These are phyloP conservation scores for Mollisiaceae sp. DNA, from an alignment of 2,329 filamentous ascomycete species.

Conservation along the genomic window DNA sequence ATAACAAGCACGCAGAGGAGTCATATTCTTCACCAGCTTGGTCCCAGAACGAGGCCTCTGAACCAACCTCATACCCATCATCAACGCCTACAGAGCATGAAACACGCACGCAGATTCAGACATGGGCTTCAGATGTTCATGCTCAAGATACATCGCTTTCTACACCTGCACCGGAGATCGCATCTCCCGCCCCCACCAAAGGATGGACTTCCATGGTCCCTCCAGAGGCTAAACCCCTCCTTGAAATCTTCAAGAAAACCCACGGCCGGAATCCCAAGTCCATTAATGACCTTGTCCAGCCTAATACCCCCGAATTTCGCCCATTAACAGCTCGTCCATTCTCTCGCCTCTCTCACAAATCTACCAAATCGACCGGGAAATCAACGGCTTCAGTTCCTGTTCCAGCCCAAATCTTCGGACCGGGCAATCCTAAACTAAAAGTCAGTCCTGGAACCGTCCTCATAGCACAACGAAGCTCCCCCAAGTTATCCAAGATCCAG, in stretches of 20 bases:
- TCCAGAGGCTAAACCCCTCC: conserved; percentile 8
- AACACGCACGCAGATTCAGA: conserved; percentile 22
- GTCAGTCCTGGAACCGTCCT: conserved; percentile 24
- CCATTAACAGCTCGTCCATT: conserved; percentile 10
- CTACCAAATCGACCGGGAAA: conserved; percentile 11
- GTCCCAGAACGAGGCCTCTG: not conserved
- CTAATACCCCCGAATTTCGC: conserved; percentile 29
- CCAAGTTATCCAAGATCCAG: conserved; percentile 5
- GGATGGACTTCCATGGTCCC: not conserved
- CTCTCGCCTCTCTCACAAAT: conserved; percentile 20
- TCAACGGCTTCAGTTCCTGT: not conserved
- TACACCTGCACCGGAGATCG: not conserved
- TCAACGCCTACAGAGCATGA: conserved; percentile 23
- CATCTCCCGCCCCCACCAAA: not conserved
- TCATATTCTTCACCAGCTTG: conserved; percentile 10
- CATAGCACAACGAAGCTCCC: conserved; percentile 17
- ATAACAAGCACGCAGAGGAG: conserved; percentile 2
- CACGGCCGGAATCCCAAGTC: conserved; percentile 23
- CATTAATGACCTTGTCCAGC: conserved; percentile 33
- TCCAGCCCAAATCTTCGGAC: not conserved
- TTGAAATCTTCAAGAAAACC: conserved; percentile 22
- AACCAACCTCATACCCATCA: conserved; percentile 10
- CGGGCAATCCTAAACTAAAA: conserved; percentile 14
- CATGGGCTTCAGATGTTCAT: conserved; percentile 29
- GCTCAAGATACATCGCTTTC: conserved; percentile 11